Evolutionary conservation across 2,329 filamentous ascomycete genomes (phyloP).

Genomic region (Fusarium sp.): DNA sequence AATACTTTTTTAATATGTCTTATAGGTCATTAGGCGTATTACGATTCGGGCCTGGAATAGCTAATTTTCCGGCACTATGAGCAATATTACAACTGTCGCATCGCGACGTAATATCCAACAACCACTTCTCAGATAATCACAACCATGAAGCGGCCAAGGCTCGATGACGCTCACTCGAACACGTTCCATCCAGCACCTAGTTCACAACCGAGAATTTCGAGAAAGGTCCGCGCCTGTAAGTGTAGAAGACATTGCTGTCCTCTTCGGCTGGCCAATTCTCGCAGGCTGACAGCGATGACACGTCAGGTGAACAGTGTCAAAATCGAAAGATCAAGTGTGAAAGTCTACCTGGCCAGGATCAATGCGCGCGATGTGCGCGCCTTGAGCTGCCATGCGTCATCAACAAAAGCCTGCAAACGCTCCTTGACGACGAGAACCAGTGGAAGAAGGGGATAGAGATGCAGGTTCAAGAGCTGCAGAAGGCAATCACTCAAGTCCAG

Average conservation of each 20-base stretch:
- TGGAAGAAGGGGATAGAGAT: not conserved
- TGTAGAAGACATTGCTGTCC: not conserved
- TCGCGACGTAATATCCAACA: not conserved
- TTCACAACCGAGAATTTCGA: not conserved
- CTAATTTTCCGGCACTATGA: not conserved
- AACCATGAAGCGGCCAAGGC: not conserved
- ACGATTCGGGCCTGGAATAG: not conserved
- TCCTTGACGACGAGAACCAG: not conserved
- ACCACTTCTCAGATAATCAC: not conserved
- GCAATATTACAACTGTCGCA: not conserved
- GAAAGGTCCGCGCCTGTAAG: not conserved
- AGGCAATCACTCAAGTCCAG: not conserved
- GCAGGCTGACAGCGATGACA: not conserved
- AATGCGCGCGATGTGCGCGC: not conserved
- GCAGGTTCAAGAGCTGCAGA: not conserved
- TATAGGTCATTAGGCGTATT: too few relatives aligned
- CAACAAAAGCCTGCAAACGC: not conserved
- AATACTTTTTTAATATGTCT: too few relatives aligned
- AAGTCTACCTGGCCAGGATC: not conserved
- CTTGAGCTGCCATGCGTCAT: not conserved
- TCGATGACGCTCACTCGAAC: not conserved
- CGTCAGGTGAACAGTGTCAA: not conserved
- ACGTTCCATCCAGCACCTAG: not conserved
- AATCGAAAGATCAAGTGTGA: not conserved
- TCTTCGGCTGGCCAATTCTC: not conserved